Conservation (phyloP, 208 protist genomes). For the Leptomonas pyrrhocoris region DNA sequence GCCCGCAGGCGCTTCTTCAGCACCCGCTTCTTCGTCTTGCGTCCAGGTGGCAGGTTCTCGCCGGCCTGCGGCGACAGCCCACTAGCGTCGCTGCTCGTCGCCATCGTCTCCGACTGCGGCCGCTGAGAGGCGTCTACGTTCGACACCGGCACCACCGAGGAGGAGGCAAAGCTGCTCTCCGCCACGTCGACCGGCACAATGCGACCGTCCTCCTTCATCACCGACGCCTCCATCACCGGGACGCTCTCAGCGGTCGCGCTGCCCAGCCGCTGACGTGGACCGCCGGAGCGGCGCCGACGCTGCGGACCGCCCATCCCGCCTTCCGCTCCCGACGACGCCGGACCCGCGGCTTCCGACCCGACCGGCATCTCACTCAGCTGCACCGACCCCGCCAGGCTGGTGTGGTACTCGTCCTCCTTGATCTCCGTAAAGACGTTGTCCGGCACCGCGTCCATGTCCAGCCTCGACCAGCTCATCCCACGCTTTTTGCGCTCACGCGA, state of each 20-base stretch:
- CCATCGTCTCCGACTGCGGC: conserved; percentile 6
- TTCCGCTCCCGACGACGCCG: conserved; percentile 1
- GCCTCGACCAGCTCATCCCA: conserved; percentile 34
- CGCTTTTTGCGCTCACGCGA: conserved; percentile 37
- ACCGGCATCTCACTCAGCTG: conserved; percentile 16
- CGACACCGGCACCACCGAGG: background rate
- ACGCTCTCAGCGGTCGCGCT: conserved; percentile 36
- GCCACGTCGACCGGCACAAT: conserved; percentile 16
- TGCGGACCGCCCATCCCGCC: background rate
- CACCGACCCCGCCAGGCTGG: conserved; percentile 37
- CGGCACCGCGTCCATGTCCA: conserved; percentile 46
- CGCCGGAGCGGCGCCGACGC: conserved; percentile 9
- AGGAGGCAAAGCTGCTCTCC: conserved; percentile 19
- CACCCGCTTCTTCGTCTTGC: conserved; percentile 51
- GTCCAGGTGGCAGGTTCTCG: conserved; percentile 1
- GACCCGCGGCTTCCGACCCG: background rate
- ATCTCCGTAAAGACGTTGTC: conserved; percentile 63
- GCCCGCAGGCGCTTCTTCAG: conserved; percentile 40
- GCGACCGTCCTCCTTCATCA: conserved; percentile 46
- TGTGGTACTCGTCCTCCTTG: conserved; percentile 43
- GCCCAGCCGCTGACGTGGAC: conserved; percentile 19
- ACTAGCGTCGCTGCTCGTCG: conserved; percentile 8
- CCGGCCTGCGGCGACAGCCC: conserved; percentile 8
- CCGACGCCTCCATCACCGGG: conserved; percentile 36
- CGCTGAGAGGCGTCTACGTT: background rate